These are phyloP conservation scores for Trifolium pratense DNA, from an alignment of 306 rosid genomes.

Conservation along the genomic window DNA sequence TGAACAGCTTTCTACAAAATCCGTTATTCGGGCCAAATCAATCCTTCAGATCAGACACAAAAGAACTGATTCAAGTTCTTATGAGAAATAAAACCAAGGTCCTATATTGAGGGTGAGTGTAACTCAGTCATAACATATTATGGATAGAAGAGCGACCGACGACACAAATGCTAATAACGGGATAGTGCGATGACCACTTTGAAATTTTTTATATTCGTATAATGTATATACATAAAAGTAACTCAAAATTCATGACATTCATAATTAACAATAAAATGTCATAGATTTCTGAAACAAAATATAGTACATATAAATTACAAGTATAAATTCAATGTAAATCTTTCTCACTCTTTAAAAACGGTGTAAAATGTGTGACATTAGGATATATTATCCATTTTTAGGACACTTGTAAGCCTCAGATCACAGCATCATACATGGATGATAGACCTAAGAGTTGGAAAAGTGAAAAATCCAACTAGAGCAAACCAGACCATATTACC, in stretches of 20 bases:
- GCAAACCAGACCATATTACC: conserved; percentile 16
- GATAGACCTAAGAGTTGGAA: conserved; percentile 1
- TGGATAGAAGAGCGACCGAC: background rate
- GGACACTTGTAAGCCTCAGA: conserved; percentile 16
- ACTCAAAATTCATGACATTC: background rate
- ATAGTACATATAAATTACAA: background rate
- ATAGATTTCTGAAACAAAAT: background rate
- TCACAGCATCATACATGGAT: background rate
- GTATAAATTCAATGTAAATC: background rate
- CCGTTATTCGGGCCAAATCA: conserved; percentile 4
- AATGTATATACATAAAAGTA: background rate
- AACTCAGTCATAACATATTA: conserved; percentile 4
- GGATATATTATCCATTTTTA: conserved; percentile 22
- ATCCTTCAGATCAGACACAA: conserved; percentile 29
- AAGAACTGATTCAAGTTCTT: conserved; percentile 6
- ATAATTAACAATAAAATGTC: background rate
- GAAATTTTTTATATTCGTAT: background rate
- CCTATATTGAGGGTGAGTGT: background rate
- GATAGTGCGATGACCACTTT: background rate
- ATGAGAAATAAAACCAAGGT: background rate
- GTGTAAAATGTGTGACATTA: background rate
- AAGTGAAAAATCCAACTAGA: conserved; percentile 9
- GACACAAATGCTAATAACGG: background rate
- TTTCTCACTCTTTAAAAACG: conserved; percentile 8
- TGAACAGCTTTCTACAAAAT: conserved; percentile 1